phyloP scores from a whole-genome alignment of 306 rosid species.

The Medicago arabica region DNA sequence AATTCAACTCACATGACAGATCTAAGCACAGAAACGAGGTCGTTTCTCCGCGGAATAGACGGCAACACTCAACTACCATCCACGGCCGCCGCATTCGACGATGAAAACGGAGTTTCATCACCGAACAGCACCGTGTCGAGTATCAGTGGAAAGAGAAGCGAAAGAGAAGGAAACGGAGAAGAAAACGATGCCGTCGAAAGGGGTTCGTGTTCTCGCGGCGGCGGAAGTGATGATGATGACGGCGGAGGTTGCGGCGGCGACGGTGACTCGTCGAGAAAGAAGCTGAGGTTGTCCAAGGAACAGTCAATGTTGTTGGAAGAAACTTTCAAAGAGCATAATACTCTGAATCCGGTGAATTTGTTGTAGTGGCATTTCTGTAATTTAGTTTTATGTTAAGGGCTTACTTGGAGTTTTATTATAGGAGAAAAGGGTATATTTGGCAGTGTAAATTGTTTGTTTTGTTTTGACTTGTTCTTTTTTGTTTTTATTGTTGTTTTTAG shows the following conservation, averaged over 20 bases:
- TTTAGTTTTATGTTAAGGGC: background rate
- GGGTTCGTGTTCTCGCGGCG: conserved; percentile 66
- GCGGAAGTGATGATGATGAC: conserved; percentile 67
- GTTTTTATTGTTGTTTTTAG: background rate
- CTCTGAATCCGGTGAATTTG: conserved; percentile 84
- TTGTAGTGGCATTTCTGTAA: conserved; percentile 21
- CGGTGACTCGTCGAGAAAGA: conserved; percentile 68
- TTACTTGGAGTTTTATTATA: background rate
- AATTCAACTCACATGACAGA: conserved; percentile 56
- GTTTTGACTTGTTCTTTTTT: conserved; percentile 1
- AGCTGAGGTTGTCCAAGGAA: conserved; percentile 85
- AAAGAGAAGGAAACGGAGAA: conserved; percentile 66
- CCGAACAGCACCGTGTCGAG: conserved; percentile 93
- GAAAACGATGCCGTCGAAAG: conserved; percentile 71
- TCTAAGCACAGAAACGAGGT: conserved; percentile 57
- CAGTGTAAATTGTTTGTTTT: background rate
- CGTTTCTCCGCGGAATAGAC: conserved; percentile 64
- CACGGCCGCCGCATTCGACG: conserved; percentile 54
- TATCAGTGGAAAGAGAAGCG: conserved; percentile 80
- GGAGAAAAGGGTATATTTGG: background rate
- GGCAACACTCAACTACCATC: conserved; percentile 58
- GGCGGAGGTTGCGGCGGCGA: conserved; percentile 57
- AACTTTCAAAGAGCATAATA: conserved; percentile 83
- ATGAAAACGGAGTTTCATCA: conserved; percentile 78
- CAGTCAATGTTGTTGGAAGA: conserved; percentile 83